These are phyloP conservation scores for Daucus carota DNA, from an alignment of 129 eudicot genomes.

Conservation along the genomic window DH1_v3.0 NC_030386.2:29576501-29577000, in stretches of 20 bases:
- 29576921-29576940: background rate
- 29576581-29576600: no score
- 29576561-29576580: background rate
- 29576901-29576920: slow-evolving; percentile 7
- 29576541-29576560: background rate
- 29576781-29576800: background rate
- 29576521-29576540: background rate
- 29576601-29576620: no score
- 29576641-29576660: no score
- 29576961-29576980: background rate
- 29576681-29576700: background rate
- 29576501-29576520: background rate
- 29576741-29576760: background rate
- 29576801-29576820: background rate
- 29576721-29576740: background rate
- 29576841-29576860: slow-evolving; percentile 9
- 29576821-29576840: background rate
- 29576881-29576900: slow-evolving; percentile 11
- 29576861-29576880: slow-evolving; percentile 1
- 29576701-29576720: background rate
- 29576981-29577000: background rate
- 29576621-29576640: no score
- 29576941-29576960: background rate
- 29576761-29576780: background rate
- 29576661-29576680: no score